Evolutionary conservation across 164 flowering plant genomes (phyloP).

Genomic region (Buxus sempervirens): DNA sequence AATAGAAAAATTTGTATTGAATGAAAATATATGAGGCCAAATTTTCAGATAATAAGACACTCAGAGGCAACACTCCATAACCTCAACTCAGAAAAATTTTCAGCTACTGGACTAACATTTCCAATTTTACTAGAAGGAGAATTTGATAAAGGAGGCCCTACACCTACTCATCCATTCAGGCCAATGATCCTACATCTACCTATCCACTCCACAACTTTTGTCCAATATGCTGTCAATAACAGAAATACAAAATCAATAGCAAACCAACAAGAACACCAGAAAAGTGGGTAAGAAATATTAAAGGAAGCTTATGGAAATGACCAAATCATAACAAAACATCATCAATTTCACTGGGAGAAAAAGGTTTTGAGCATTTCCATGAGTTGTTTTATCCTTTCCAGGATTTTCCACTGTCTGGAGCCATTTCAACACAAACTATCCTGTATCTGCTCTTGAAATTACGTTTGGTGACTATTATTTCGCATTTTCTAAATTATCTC

Average conservation of each 20-base stretch:
- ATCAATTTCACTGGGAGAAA: not conserved
- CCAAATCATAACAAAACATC: not conserved
- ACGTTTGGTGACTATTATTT: not conserved
- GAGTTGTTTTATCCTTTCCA: not conserved
- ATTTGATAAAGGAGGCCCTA: no score
- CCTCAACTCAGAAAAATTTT: no score
- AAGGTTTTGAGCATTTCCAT: not conserved
- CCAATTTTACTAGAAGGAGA: no score
- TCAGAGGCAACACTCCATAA: no score
- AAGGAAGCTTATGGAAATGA: not conserved
- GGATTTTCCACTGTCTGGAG: no score
- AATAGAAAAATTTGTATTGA: not conserved
- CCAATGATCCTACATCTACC: not conserved
- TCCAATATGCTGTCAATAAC: not conserved
- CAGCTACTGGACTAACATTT: no score
- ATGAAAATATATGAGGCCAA: no score
- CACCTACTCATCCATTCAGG: not conserved
- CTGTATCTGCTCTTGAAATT: no score
- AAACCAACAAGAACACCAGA: not conserved
- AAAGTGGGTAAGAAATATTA: not conserved
- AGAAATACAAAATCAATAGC: not conserved
- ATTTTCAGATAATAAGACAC: no score
- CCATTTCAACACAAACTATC: no score
- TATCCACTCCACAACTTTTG: not conserved
- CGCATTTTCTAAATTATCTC: not conserved